phyloP scores from a whole-genome alignment of 805 yeast genomes.

The Starmerella powellii region DNA sequence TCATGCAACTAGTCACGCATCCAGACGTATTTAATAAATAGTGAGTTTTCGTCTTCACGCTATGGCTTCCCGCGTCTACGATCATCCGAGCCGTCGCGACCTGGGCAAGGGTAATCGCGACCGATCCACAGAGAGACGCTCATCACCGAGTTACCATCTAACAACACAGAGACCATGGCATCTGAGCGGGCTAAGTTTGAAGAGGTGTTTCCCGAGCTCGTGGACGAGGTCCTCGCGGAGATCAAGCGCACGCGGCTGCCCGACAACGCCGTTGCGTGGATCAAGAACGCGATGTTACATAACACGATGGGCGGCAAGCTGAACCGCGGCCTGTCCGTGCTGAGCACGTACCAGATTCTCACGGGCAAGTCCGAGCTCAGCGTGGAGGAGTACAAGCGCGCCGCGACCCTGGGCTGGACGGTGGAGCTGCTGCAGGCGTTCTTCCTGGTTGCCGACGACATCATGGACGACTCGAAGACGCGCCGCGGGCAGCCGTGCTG shows the following conservation, averaged over 20 bases:
- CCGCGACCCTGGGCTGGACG: constrained; percentile 89
- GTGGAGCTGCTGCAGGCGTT: constrained; percentile 91
- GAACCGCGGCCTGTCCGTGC: constrained; percentile 90
- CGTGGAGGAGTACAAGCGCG: constrained; percentile 62
- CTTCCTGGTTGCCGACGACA: constrained; percentile 94
- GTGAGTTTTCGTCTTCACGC: too few species aligned
- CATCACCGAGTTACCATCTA: too few species aligned
- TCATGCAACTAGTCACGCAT: too few species aligned
- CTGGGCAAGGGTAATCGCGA: too few species aligned
- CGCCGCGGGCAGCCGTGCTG: constrained; percentile 99
- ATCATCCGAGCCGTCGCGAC: too few species aligned
- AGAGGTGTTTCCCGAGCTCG: constrained; percentile 61
- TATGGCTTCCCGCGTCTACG: too few species aligned
- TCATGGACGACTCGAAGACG: constrained; percentile 93
- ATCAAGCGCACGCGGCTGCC: constrained; percentile 68
- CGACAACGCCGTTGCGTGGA: constrained; percentile 77
- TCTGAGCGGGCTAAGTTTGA: constrained; percentile 26
- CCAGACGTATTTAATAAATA: too few species aligned
- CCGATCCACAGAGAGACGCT: too few species aligned
- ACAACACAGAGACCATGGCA: background rate
- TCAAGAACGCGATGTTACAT: constrained; percentile 52
- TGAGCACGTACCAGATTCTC: constrained; percentile 78
- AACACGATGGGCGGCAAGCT: constrained; percentile 95
- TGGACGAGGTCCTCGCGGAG: constrained; percentile 56
- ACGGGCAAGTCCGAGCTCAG: constrained; percentile 53